Evolutionary conservation across 345 rosid species (phyloP), one percentile per base, ranked within the genome.

Genomic region (Salix udensis): DNA sequence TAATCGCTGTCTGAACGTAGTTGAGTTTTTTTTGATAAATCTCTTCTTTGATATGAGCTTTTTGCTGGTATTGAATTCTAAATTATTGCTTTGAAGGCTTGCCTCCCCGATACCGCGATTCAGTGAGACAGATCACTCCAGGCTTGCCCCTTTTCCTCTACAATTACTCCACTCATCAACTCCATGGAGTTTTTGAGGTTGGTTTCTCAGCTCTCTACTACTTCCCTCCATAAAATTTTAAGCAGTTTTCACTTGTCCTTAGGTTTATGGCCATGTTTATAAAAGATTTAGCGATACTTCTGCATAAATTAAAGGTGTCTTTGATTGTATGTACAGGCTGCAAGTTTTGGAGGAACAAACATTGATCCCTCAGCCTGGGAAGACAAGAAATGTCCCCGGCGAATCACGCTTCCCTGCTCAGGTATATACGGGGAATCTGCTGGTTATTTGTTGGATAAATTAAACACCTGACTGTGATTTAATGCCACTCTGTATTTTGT

Each of bases 361-460:
- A 92, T 96, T 18, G 99, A 96, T 76, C 91, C 97, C 4, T 75
- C 84, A 14, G 99, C 99, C 40, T 96, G 97, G 87, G 93, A 94
- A 78, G 99, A 94, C 88, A 96, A 96, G 88, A 96, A 96, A 78
- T 89, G 91, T 77, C 82, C 82, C 84, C 0, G 98, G 99, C 46
- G 99, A 96, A 62, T 96, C 99, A 0, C 90, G 99, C 1, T 96
- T 96, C 79, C 99, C 99, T 71, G 99, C 99, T 73, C 99, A 96
- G 97, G 89, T 88, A 74, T 60, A 3, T 24, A 12, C 15, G 4
- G 1, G 28, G 3, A 36, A 39, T 7, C 19, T 61, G 5, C 30
- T 52, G 16, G 10, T 70, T 10, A 24, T 55, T 55, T 0, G 39
- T 26, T 5, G 13, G 14, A 18, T 30, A 7, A 0, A 30, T 65